phyloP scores from a whole-genome alignment of 345 rosid species.

The Dipteronia sinensis region DNA sequence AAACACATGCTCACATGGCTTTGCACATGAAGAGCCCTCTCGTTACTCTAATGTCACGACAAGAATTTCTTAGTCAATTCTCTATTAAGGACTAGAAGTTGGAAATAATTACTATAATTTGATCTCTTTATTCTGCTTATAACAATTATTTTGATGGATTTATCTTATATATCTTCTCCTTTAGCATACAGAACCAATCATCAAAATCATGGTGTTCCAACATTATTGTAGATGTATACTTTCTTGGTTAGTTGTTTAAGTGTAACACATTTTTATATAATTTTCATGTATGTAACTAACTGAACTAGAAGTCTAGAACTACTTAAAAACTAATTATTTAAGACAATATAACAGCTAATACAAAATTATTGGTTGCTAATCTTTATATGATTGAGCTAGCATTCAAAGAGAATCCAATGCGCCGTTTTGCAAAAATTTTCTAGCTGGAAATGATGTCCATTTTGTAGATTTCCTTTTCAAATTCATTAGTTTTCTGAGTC shows the following conservation, averaged over 20 bases:
- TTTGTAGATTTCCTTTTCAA: background rate
- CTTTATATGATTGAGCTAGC: slow-evolving; percentile 15
- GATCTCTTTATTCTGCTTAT: background rate
- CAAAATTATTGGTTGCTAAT: slow-evolving; percentile 4
- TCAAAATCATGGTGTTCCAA: slow-evolving; percentile 18
- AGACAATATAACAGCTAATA: slow-evolving; percentile 23
- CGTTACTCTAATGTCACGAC: slow-evolving; percentile 18
- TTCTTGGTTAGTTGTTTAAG: slow-evolving; percentile 19
- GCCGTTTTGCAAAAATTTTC: slow-evolving; percentile 16
- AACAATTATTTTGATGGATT: background rate
- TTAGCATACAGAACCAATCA: slow-evolving; percentile 17
- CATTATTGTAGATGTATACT: background rate
- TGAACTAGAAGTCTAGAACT: too few species aligned
- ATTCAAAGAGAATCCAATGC: slow-evolving; percentile 42
- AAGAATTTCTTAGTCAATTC: background rate
- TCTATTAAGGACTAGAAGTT: background rate
- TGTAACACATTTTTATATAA: background rate
- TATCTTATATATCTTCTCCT: background rate
- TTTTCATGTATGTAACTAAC: background rate
- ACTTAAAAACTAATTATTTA: background rate
- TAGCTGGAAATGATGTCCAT: slow-evolving; percentile 28
- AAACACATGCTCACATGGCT: slow-evolving; percentile 58
- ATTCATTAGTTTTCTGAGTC: background rate
- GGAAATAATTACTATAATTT: background rate
- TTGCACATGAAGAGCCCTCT: slow-evolving; percentile 41